Percentiles rank a stretch among this genome's conserved stretches.
Evolutionary conservation across 164 flowering plant species (phyloP).

Genomic region (Houttuynia cordata): DNA sequence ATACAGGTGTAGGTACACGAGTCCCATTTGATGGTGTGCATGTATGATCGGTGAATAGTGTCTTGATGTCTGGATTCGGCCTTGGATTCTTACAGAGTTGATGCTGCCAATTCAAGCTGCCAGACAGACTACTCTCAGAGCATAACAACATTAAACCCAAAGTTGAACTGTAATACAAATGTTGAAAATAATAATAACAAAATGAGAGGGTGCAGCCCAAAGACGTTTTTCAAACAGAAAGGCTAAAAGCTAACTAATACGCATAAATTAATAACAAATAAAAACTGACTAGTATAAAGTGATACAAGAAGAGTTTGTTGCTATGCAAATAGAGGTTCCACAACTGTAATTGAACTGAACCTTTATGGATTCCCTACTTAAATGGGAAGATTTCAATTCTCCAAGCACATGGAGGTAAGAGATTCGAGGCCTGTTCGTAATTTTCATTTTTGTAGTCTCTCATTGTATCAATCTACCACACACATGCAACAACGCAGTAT

Average conservation of each 20-base stretch:
- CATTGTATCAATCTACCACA: too few species aligned
- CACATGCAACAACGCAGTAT: too few species aligned
- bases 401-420: neutral
- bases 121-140: constrained; percentile 5
- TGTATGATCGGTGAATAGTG: constrained; percentile 74
- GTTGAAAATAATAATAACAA: too few species aligned
- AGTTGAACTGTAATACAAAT: too few species aligned
- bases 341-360: too few species aligned
- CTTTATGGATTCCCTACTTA: too few species aligned
- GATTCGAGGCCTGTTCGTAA: neutral
- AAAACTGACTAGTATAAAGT: neutral
- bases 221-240: neutral
- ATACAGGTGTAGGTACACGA: constrained; percentile 58
- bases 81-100: constrained; percentile 89
- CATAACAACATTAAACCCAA: neutral
- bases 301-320: neutral
- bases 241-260: too few species aligned
- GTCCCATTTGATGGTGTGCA: constrained; percentile 78
- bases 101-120: constrained; percentile 97
- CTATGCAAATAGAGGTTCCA: too few species aligned
- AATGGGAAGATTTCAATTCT: neutral
- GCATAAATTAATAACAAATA: too few species aligned
- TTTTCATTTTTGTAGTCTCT: neutral
- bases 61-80: constrained; percentile 90
- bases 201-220: neutral